phyloP scores from a whole-genome alignment of 192 early-diverging fungal genomes.

The Endogone sp. region DNA sequence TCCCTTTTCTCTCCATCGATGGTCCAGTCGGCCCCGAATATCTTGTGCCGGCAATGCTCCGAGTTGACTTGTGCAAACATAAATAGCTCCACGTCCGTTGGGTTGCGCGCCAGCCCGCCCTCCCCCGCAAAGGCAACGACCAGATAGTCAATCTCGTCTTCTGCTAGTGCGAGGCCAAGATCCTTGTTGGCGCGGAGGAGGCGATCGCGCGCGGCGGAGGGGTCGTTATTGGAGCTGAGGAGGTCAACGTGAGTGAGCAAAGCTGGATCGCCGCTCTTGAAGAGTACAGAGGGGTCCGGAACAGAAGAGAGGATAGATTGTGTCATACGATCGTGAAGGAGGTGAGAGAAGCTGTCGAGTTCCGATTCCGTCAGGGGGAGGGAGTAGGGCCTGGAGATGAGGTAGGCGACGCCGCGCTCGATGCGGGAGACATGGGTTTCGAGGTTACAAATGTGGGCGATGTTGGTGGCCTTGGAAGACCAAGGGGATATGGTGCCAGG shows the following conservation, averaged over 20 bases:
- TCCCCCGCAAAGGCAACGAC: constrained; percentile 73
- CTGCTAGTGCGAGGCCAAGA: constrained; percentile 92
- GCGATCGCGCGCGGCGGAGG: constrained; percentile 50
- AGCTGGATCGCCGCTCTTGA: constrained; percentile 66
- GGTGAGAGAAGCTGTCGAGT: constrained; percentile 41
- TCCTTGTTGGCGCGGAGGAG: constrained; percentile 80
- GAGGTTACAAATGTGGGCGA: constrained; percentile 89
- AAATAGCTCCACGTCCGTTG: constrained; percentile 99
- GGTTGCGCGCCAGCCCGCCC: constrained; percentile 66
- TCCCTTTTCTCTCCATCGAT: constrained; percentile 82
- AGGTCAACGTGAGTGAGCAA: constrained; percentile 51
- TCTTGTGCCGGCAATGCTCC: constrained; percentile 99
- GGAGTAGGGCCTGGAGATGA: constrained; percentile 43
- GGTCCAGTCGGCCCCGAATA: constrained; percentile 98
- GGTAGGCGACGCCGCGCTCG: constrained; percentile 85
- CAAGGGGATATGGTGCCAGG: constrained; percentile 98
- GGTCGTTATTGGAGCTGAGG: constrained; percentile 28
- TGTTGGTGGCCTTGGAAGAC: constrained; percentile 99
- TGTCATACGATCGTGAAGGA: constrained; percentile 94
- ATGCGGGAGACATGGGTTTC: constrained; percentile 67
- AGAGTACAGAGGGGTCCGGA: constrained; percentile 62
- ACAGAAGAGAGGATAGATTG: constrained; percentile 66
- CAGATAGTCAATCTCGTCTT: constrained; percentile 96
- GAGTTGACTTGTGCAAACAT: constrained; percentile 99
- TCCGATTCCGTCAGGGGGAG: constrained; percentile 36